These are phyloP conservation scores for Pyrus betulifolia DNA, from an alignment of 306 rosid genomes.

Conservation along the genomic window DNA sequence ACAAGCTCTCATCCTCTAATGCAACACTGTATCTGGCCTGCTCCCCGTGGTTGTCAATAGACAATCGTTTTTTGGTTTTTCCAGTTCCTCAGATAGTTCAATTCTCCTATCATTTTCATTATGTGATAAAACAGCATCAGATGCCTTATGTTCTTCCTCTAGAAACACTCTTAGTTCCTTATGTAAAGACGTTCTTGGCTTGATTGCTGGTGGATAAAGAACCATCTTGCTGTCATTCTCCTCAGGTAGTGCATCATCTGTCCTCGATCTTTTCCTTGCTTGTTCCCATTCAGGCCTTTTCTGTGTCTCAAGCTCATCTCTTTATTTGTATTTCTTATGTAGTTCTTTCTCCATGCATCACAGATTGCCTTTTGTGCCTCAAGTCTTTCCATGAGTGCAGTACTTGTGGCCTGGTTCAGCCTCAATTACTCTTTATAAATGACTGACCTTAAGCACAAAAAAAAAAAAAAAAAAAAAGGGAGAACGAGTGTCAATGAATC, in stretches of 20 bases:
- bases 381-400: constrained; percentile 89
- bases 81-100: constrained; percentile 30
- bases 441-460: constrained; percentile 61
- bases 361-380: constrained; percentile 87
- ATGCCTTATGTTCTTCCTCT: constrained; percentile 82
- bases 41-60: constrained; percentile 33
- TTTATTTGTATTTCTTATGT: constrained; percentile 60
- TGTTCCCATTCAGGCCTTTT: constrained; percentile 71
- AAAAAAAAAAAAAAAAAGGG: background rate
- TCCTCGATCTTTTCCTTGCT: constrained; percentile 82
- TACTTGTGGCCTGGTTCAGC: constrained; percentile 80
- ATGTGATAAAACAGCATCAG: constrained; percentile 41
- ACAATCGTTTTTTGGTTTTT: constrained; percentile 12
- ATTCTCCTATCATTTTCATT: constrained; percentile 34
- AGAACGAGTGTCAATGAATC: background rate
- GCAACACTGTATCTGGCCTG: constrained; percentile 29
- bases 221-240: constrained; percentile 40
- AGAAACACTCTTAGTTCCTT: constrained; percentile 82
- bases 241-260: constrained; percentile 39
- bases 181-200: constrained; percentile 56
- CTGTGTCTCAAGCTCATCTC: constrained; percentile 77
- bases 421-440: constrained; percentile 92
- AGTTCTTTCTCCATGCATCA: constrained; percentile 73
- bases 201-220: constrained; percentile 46
- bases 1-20: constrained; percentile 40